Evolutionary conservation across 2,329 filamentous ascomycete genomes (phyloP), one percentile per base, ranked within the genome.

Genomic region (Tympanopsis confertula): DNA sequence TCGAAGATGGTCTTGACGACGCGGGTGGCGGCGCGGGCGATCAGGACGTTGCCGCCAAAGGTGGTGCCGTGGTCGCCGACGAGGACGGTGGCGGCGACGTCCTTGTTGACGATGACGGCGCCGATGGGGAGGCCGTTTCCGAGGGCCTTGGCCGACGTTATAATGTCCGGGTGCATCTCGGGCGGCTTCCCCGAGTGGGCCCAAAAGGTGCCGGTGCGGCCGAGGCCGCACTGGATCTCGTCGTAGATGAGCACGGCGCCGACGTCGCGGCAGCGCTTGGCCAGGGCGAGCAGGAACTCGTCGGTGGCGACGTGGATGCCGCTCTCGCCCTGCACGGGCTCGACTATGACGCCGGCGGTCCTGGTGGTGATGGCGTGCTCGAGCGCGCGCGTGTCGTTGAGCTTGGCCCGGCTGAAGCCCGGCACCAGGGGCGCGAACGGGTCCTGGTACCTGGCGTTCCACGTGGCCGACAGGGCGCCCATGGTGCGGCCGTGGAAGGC

Each of bases 401-500:
- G 93, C 5, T 66, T 80, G 38, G 86, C 89, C 53, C 91, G 86
- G 53, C 68, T 78, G 66, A 94, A 96, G 2, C 91, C 91, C 0
- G 91, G 89, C 1, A 98, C 66, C 88, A 98, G 95, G 26, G 91
- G 91, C 13, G 85, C 70, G 55, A 98, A 98, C 0, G 91, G 91
- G 48, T 81, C 76, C 63, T 98, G 91, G 62, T 98, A 98, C 60
- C 98, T 98, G 14, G 87, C 86, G 63, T 96, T 98, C 35, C 88
- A 91, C 4, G 91, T 98, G 10, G 91, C 91, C n/a, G 86, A 94
- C 33, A 98, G 65, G 41, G 82, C 79, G 37, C 91, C 91, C 86
- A 96, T 94, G 13, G 91, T 96, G 41, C 91, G 82, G 49, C 91
- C 91, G 60, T 98, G 91, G 70, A 98, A 98, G 28, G 86, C 88